Base-by-base conservation (phyloP, 2,329 filamentous ascomycete genomes). In the Basipetospora chlamydospora region DNA sequence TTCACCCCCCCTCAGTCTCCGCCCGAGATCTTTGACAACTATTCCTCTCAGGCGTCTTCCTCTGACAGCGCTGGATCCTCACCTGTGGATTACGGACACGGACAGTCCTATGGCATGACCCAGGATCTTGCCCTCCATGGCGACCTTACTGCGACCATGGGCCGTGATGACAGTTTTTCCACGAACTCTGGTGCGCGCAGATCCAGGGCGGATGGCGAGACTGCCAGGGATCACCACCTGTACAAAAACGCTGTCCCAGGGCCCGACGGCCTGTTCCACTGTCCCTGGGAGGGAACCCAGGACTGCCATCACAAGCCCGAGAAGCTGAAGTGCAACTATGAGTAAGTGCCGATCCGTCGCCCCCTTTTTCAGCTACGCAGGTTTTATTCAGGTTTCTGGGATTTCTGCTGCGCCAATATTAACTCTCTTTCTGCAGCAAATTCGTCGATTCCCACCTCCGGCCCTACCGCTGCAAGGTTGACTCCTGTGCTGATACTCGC, bases 261-360 rank as follows among this genome's bases (percentile, higher is more conserved):
- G 28, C 56, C 67, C 23, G 84, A 94, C 58, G 86, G 85, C 52
- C 73, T 92, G 41, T 96, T 90, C 63, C 85, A 93, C 63, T 96
- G 88, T 67, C 88, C 88, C 5, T 90, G 80, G 67, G 77, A 80
- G 55, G 80, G 75, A 48, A 67, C 77, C 42, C 40, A 61, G 22
- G 65, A 55, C 51, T 96, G 88, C 72, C 81, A 73, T 58, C 88
- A 95, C 74, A 82, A 83, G 62, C 76, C 87, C 28, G 90, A 92
- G 53, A 90, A 92, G 65, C 81, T 96, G 49, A 95, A 95, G 73
- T 95, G 88, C 77, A 93, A 94, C 63, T 96, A 95, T 55, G 87
- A 95, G 87, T 93, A 79, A 73, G 84, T 63, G 17, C 15, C 21
- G n/a, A 5, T 26, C 9, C 6, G 6, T 8, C 9, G 16, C 26